A percentile compares a stretch with the other conserved stretches of the same genome.
Conservation (phyloP, 768 basidiomycete species). For the Gelatoporia subvermispora region DNA sequence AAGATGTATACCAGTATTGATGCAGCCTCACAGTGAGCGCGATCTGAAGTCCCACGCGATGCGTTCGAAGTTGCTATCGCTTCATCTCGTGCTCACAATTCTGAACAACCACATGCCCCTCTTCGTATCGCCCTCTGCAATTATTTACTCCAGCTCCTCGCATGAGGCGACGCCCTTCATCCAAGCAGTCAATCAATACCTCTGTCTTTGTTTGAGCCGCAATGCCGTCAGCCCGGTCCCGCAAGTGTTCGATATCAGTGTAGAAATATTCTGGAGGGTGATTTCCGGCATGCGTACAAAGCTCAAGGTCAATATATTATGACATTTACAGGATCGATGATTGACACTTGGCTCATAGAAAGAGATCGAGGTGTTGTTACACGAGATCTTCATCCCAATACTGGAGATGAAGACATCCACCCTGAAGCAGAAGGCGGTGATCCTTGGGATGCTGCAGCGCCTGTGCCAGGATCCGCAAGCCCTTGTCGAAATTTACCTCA, state of each 20-base stretch:
- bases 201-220: slow-evolving; percentile 86
- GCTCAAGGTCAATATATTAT: slow-evolving; percentile 67
- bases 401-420: slow-evolving; percentile 97
- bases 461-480: slow-evolving; percentile 96
- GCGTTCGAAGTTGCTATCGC: slow-evolving; percentile 91
- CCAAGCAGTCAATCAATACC: slow-evolving; percentile 93
- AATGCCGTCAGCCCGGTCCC: slow-evolving; percentile 95
- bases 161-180: slow-evolving; percentile 86
- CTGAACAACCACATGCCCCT: slow-evolving; percentile 87
- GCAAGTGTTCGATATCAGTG: slow-evolving; percentile 96
- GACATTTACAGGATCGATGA: neutral
- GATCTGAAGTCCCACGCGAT: slow-evolving; percentile 95
- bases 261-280: slow-evolving; percentile 98
- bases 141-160: slow-evolving; percentile 87
- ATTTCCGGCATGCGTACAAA: slow-evolving; percentile 91
- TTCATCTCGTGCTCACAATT: slow-evolving; percentile 91
- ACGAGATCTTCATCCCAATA: slow-evolving; percentile 98
- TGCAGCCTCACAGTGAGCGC: slow-evolving; percentile 64
- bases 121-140: slow-evolving; percentile 82
- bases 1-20: neutral
- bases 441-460: slow-evolving; percentile 81
- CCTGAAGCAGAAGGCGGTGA: slow-evolving; percentile 89
- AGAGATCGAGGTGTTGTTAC: slow-evolving; percentile 98
- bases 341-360: slow-evolving; percentile 49
- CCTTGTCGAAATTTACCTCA: slow-evolving; percentile 95